These are phyloP conservation scores for Pichia sp. DNA, from an alignment of 1,139 yeast genomes.

Conservation along the genomic window DNA sequence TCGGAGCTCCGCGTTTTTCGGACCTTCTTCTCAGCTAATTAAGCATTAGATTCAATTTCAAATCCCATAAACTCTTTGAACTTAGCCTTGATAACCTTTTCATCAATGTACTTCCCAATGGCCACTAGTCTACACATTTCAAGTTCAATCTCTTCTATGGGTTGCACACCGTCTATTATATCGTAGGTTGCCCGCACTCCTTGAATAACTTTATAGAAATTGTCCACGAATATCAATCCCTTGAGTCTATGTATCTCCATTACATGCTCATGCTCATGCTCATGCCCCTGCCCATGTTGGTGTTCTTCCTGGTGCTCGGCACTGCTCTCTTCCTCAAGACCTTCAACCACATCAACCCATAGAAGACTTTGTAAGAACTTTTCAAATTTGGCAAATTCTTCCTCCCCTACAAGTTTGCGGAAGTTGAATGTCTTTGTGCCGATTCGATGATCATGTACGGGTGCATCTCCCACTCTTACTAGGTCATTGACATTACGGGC, in stretches of 20 bases:
- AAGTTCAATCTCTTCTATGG: constrained; percentile 28
- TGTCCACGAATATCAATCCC: constrained; percentile 51
- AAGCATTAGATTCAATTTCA: too few relatives aligned
- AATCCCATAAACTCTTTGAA: constrained; percentile 12
- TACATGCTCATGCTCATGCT: constrained; percentile 16
- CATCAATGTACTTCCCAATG: constrained; percentile 62
- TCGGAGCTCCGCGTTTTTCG: background rate
- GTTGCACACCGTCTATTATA: constrained; percentile 46
- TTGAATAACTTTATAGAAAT: constrained; percentile 62
- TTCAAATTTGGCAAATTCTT: constrained; percentile 42
- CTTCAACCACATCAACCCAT: constrained; percentile 46
- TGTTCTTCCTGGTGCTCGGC: too few relatives aligned
- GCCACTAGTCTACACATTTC: constrained; percentile 56
- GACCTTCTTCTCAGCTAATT: too few relatives aligned
- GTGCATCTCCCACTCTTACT: constrained; percentile 10
- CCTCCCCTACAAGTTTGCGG: constrained; percentile 32
- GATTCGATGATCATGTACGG: constrained; percentile 50
- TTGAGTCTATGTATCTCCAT: constrained; percentile 78
- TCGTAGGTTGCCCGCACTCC: constrained; percentile 94
- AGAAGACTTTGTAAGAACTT: constrained; percentile 54
- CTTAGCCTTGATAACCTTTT: constrained; percentile 3
- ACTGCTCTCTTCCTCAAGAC: too few relatives aligned
- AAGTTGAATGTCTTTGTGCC: constrained; percentile 55
- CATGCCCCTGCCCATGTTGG: background rate
- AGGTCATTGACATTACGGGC: constrained; percentile 19